These are phyloP conservation scores for Zasmidium cellare DNA, from an alignment of 2,329 filamentous ascomycete species.

Conservation along the genomic window DNA sequence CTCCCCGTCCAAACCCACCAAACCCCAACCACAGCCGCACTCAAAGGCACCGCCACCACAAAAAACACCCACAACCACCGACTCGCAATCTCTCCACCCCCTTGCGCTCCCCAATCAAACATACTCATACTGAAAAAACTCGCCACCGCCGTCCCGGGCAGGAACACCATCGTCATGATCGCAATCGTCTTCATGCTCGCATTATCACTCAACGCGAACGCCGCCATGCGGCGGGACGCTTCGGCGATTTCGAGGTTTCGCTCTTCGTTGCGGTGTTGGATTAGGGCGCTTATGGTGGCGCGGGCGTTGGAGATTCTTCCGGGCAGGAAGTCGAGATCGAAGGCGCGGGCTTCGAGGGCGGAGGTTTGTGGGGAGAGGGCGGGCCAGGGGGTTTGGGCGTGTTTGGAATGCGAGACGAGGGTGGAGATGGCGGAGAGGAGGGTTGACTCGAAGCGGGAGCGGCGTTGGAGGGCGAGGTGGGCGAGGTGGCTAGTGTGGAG, in stretches of 20 bases:
- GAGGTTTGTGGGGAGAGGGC: not conserved
- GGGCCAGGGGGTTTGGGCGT: not conserved
- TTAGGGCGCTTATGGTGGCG: not conserved
- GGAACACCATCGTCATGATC: slow-evolving; percentile 2
- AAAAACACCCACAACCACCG: not conserved
- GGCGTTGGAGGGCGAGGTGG: not conserved
- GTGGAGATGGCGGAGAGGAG: not conserved
- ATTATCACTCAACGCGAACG: not conserved
- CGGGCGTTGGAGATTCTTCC: not conserved
- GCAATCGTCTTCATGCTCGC: slow-evolving; percentile 1
- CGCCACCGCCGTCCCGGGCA: not conserved
- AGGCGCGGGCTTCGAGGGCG: not conserved
- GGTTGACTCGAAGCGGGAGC: not conserved
- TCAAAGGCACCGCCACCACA: not conserved
- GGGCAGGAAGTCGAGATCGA: not conserved
- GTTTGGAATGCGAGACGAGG: not conserved
- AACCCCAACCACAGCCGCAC: not conserved
- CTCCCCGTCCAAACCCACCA: not conserved
- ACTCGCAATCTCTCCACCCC: not conserved
- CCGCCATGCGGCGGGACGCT: not conserved
- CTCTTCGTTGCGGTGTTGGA: not conserved
- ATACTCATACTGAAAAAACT: slow-evolving; percentile 1
- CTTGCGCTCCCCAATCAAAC: not conserved
- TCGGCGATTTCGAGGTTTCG: not conserved
- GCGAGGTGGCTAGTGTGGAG: not conserved